Conservation (phyloP, 768 basidiomycete species). For the Lactifluus volemus region DNA sequence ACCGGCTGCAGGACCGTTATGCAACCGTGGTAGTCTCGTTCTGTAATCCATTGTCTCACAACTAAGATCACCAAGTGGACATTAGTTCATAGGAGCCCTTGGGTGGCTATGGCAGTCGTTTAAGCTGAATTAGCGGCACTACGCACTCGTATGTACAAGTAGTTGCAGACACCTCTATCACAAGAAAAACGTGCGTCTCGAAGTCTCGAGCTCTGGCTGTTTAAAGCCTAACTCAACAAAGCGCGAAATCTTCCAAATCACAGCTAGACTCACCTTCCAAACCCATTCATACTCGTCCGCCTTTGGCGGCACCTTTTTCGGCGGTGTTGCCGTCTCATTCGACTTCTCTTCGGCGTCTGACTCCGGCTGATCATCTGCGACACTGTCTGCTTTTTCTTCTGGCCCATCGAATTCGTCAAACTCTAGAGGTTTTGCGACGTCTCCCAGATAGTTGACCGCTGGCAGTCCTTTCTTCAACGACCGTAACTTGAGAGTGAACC, state of each 20-base stretch:
- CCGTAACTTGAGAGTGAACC: constrained; percentile 89
- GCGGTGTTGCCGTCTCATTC: constrained; percentile 13
- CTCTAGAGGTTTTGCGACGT: constrained; percentile 46
- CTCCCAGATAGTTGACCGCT: constrained; percentile 61
- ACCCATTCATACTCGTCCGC: constrained; percentile 79
- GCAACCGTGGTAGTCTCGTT: no score
- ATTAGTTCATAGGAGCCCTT: neutral
- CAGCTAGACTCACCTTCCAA: constrained; percentile 67
- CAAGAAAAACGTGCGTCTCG: constrained; percentile 85
- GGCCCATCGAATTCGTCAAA: constrained; percentile 36
- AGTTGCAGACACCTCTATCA: constrained; percentile 25
- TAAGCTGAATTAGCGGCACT: neutral
- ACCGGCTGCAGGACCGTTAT: no score
- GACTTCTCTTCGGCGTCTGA: constrained; percentile 15
- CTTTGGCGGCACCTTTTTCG: constrained; percentile 44
- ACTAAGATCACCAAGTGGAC: neutral
- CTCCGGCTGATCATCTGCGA: constrained; percentile 24
- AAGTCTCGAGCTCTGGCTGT: constrained; percentile 90
- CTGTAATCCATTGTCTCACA: neutral
- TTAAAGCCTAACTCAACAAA: constrained; percentile 7
- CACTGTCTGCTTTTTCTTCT: constrained; percentile 25
- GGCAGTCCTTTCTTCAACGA: constrained; percentile 87
- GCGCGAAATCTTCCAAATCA: neutral
- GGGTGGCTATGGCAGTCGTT: neutral
- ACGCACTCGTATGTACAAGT: neutral